A percentile compares a stretch with the other conserved stretches of the same genome.
Evolutionary conservation across 495 filamentous ascomycete genomes (phyloP).

Genomic region (Penicillium dipodomyicola): DNA sequence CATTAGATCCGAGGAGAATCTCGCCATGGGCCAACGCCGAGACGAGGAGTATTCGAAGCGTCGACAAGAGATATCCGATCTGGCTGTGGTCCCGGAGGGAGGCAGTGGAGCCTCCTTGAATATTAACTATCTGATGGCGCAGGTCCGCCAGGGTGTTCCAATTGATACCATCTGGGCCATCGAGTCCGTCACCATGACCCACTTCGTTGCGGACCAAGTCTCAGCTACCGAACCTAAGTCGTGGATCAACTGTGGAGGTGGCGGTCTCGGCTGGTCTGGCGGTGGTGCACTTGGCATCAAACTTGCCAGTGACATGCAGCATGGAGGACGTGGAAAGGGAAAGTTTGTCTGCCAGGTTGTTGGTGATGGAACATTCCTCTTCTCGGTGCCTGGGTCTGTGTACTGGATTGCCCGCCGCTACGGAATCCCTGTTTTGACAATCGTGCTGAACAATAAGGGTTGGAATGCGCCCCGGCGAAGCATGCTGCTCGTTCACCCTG

Average conservation of each 20-base stretch:
- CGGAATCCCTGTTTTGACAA: conserved; percentile 82
- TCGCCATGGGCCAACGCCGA: conserved; percentile 54
- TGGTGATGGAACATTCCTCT: conserved; percentile 89
- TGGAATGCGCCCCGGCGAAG: conserved; percentile 84
- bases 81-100: conserved; percentile 51
- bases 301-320: conserved; percentile 66
- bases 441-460: conserved; percentile 92
- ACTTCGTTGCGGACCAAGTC: conserved; percentile 77
- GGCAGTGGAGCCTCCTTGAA: conserved; percentile 64
- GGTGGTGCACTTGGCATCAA: conserved; percentile 87
- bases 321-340: conserved; percentile 58
- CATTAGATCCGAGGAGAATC: conserved; percentile 44
- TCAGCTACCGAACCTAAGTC: conserved; percentile 71
- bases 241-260: conserved; percentile 93
- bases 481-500: conserved; percentile 76
- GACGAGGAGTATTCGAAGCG: conserved; percentile 58
- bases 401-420: conserved; percentile 92
- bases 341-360: conserved; percentile 93
- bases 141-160: conserved; percentile 64
- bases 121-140: conserved; percentile 64
- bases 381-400: conserved; percentile 82
- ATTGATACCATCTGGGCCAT: conserved; percentile 78
- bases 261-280: conserved; percentile 93
- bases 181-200: conserved; percentile 84
- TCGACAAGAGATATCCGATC: conserved; percentile 55